Evolutionary conservation across 2,329 filamentous ascomycete genomes (phyloP).

Genomic region (Colletotrichum gloeosporioides): DNA sequence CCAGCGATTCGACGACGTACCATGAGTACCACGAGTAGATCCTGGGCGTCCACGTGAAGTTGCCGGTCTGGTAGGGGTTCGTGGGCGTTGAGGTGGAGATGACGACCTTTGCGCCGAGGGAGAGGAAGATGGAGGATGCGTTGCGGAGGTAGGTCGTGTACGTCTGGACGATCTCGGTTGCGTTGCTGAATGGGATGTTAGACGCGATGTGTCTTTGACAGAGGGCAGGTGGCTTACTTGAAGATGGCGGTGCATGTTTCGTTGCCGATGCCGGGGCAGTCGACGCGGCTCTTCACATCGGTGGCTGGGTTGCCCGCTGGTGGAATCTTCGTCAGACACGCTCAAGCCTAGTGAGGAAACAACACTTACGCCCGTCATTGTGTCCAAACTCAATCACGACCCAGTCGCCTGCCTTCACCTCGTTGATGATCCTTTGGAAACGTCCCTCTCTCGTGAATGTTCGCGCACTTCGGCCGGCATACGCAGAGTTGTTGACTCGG

Average conservation of each 20-base stretch:
- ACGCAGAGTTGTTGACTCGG: slow-evolving; percentile 64
- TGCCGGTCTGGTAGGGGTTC: slow-evolving; percentile 66
- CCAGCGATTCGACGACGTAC: slow-evolving; percentile 26
- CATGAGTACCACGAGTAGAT: slow-evolving; percentile 61
- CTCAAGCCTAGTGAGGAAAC: fast-evolving
- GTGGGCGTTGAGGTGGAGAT: slow-evolving; percentile 60
- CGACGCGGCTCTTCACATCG: slow-evolving; percentile 61
- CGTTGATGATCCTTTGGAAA: slow-evolving; percentile 61
- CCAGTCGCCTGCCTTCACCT: slow-evolving; percentile 63
- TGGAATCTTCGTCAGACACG: background rate
- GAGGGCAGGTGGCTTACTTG: background rate
- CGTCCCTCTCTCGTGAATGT: slow-evolving; percentile 71
- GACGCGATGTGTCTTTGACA: fast-evolving
- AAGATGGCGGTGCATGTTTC: slow-evolving; percentile 61
- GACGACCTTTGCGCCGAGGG: slow-evolving; percentile 65
- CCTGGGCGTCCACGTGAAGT: slow-evolving; percentile 50
- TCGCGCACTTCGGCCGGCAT: slow-evolving; percentile 70
- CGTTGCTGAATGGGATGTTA: background rate
- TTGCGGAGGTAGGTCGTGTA: slow-evolving; percentile 65
- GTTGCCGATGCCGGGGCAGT: slow-evolving; percentile 59
- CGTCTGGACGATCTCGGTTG: slow-evolving; percentile 60
- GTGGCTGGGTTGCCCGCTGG: slow-evolving; percentile 28
- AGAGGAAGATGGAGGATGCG: slow-evolving; percentile 57
- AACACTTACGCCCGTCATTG: slow-evolving; percentile 64
- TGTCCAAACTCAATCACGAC: slow-evolving; percentile 77